Base-by-base conservation (phyloP, 495 filamentous ascomycete genomes). In the Darksidea phi region DNA sequence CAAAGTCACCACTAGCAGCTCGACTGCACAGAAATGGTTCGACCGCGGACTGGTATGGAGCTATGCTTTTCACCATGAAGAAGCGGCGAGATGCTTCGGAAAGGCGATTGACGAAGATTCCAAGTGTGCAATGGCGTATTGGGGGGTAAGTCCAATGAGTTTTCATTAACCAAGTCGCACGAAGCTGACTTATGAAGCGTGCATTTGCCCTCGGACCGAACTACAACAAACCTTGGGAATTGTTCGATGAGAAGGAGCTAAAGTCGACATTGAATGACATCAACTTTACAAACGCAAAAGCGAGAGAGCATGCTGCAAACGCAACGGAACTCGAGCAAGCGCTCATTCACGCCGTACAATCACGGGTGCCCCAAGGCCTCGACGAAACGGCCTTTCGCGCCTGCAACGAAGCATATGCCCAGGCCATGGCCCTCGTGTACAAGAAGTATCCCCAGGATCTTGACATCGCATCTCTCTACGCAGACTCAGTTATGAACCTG, bases 161-260 rank as follows among this genome's bases (percentile, higher is more conserved):
- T 5, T 20, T 24, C 15, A 4, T 2, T 23, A 21, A 4, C 7
- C 6, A 49, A 49, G 13, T 49, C 17, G 5, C 6, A 6, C 4
- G 2, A 49, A 32, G 28, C 46, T 28, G 7, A 23, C 18, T 23
- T 15, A 70, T 86, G 13, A n/a, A 43, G 41, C 41, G 4, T 2
- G 84, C 87, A 0, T 88, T 82, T 63, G 68, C 81, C 1, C 66
- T 86, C 0, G 87, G 87, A 0, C 85, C 87, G 1, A 88, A 89
- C 57, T 89, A 88, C 71, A 88, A 89, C 65, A 88, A 88, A 67
- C 84, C 86, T 0, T 89, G 86, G 87, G 74, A 81, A 4, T 70
- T 80, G 24, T 88, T 88, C 58, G 87, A 88, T 55, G 71, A 75
- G 6, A 62, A 73, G n/a, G 86, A 89, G 46, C 69, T 84, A 3